Conservation (phyloP, 2,329 filamentous ascomycete genomes). For the Macrophomina pseudophaseolina region DNA sequence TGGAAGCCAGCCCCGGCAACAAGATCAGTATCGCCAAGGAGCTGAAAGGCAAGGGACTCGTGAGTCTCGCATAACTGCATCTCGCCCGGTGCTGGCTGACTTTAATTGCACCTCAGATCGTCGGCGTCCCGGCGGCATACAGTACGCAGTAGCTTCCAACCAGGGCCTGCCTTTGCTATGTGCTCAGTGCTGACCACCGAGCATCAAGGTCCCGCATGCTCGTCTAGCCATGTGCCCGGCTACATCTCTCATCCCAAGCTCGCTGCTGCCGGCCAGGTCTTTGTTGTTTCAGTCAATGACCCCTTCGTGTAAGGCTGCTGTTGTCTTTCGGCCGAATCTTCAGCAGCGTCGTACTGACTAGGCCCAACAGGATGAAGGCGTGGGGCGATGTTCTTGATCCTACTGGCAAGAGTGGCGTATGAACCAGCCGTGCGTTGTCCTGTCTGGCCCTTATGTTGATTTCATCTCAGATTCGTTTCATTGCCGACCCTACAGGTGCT, state of each 20-base stretch:
- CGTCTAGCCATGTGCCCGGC: slow-evolving; percentile 76
- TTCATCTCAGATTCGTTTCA: slow-evolving; percentile 74
- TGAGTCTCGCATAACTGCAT: slow-evolving; percentile 1
- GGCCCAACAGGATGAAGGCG: slow-evolving; percentile 75
- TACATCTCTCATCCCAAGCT: slow-evolving; percentile 82
- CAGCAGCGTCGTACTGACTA: slow-evolving; percentile 17
- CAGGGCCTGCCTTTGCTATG: neutral
- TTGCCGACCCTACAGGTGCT: slow-evolving; percentile 77
- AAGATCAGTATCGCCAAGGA: slow-evolving; percentile 86
- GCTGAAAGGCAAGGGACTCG: slow-evolving; percentile 69
- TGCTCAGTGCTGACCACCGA: slow-evolving; percentile 31
- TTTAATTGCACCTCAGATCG: slow-evolving; percentile 1
- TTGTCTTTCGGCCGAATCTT: slow-evolving; percentile 23
- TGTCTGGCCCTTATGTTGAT: neutral
- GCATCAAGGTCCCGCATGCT: slow-evolving; percentile 60
- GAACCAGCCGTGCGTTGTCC: slow-evolving; percentile 29
- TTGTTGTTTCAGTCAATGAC: slow-evolving; percentile 92
- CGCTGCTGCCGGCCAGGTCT: slow-evolving; percentile 80
- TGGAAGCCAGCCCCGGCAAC: slow-evolving; percentile 88
- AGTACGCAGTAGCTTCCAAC: slow-evolving; percentile 35
- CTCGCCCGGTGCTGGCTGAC: neutral
- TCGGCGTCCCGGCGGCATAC: slow-evolving; percentile 51
- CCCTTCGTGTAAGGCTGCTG: slow-evolving; percentile 74
- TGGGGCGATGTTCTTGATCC: slow-evolving; percentile 83
- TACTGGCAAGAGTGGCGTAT: slow-evolving; percentile 72